Base-by-base conservation (phyloP, 129 eudicot genomes). In the Flaveria ramosissima region DNA sequence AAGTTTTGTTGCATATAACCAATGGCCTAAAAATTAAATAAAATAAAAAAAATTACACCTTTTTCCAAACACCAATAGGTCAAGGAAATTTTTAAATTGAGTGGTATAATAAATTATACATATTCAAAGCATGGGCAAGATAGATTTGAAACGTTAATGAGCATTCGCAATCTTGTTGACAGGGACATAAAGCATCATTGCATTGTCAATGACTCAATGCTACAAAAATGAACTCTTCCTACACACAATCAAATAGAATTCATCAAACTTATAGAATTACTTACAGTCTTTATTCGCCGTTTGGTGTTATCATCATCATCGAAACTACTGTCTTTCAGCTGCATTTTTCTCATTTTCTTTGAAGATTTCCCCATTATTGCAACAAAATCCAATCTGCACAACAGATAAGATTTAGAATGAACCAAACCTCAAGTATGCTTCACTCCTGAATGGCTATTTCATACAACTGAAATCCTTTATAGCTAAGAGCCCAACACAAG, bases 281-380 rank as follows among this genome's bases (percentile, higher is more conserved):
- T 80, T 73, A 80, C 83, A 66, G 42, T 73, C 9, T 73, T 51
- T 52, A 42, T 36, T 41, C 47, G 83, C 5, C 53, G 63, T 17
- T 47, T 30, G 62, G 60, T 59, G 36, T n/a, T 26, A 41, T 83
- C 92, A 47, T 87, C 86, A n/a, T 77, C 84, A 20, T 74, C 86
- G 7, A 68, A 77, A 36, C 77, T 57, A 55, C 53, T 61, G 14
- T 86, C 86, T 21, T 50, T 83, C 42, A 73, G 78, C 14, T 70
- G 81, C 13, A 57, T 74, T 41, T 76, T 80, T 57, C 26, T 81
- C 82, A 63, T 26, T 76, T 63, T 15, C 84, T 87, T 89, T 19
- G 82, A 64, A 66, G 83, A 73, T 62, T 75, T 80, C 17, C 78
- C 87, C 90, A 86, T 86, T 56, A 36, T 32, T 65, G 42, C 32